These are phyloP conservation scores for Teratosphaeria pseudoeucalypti DNA, from an alignment of 2,329 filamentous ascomycete species.

Conservation along the genomic window DNA sequence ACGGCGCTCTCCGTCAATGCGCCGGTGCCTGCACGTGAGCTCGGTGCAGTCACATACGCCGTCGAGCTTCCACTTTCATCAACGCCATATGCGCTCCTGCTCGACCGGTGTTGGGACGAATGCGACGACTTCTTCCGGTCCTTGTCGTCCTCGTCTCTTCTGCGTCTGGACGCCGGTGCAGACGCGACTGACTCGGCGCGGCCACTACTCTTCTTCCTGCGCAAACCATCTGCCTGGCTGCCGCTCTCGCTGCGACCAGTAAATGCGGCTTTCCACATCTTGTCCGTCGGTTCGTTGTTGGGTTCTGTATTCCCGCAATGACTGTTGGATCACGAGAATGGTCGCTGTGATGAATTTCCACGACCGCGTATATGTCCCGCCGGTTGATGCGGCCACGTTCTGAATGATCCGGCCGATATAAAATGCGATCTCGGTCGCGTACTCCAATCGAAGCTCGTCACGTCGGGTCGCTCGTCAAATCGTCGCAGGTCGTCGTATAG, in stretches of 20 bases:
- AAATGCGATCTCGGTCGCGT: neutral
- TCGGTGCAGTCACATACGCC: slow-evolving; percentile 28
- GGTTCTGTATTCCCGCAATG: neutral
- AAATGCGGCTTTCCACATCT: slow-evolving; percentile 28
- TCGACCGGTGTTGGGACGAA: slow-evolving; percentile 2
- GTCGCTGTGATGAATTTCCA: neutral
- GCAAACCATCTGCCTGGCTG: slow-evolving; percentile 5
- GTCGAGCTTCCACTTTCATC: slow-evolving; percentile 19
- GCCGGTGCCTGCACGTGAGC: slow-evolving; percentile 14
- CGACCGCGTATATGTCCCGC: neutral
- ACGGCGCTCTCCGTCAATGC: slow-evolving; percentile 26
- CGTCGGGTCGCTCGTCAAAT: neutral
- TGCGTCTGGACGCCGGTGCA: slow-evolving; percentile 13
- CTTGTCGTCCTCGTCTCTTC: slow-evolving; percentile 13
- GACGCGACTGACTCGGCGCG: slow-evolving; percentile 14
- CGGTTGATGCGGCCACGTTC: neutral
- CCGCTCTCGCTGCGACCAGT: slow-evolving; percentile 23
- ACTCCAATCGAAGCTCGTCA: neutral
- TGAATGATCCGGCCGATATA: neutral
- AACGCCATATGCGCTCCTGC: slow-evolving; percentile 14
- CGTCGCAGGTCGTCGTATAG: neutral
- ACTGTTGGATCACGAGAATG: neutral
- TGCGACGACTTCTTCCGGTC: slow-evolving; percentile 1
- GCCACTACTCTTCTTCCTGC: slow-evolving; percentile 18
- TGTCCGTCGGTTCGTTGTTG: neutral